Evolutionary conservation across 192 early-diverging fungal species (phyloP).

Genomic region (Coemansia pectinata): DNA sequence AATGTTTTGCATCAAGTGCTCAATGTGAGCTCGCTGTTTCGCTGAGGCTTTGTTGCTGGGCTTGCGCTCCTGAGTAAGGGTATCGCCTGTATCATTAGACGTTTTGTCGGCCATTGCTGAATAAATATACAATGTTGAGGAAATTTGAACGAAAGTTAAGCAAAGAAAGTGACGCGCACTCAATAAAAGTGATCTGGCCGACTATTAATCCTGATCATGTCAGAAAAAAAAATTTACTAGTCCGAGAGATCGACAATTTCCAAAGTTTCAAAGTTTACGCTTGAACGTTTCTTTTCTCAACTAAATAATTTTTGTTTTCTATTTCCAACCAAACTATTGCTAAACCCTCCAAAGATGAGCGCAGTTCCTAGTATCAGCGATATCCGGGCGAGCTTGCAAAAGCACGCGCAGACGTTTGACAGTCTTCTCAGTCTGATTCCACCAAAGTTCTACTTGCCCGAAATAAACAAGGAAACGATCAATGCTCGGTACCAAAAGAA

Average conservation of each 20-base stretch:
- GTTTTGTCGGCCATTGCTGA: not conserved
- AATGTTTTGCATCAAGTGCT: slow-evolving; percentile 68
- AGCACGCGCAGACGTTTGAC: slow-evolving; percentile 71
- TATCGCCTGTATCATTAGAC: not conserved
- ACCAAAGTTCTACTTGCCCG: slow-evolving; percentile 76
- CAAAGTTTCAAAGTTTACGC: not conserved
- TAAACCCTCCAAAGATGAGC: not conserved
- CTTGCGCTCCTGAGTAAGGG: not conserved
- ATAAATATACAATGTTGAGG: not conserved
- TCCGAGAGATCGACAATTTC: too few relatives aligned
- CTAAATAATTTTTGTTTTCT: not conserved
- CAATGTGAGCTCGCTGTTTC: slow-evolving; percentile 41
- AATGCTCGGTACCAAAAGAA: slow-evolving; percentile 62
- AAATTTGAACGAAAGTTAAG: not conserved
- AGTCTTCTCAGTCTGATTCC: slow-evolving; percentile 80
- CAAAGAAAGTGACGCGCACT: not conserved
- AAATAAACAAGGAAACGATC: slow-evolving; percentile 60
- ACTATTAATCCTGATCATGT: not conserved
- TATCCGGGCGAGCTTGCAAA: slow-evolving; percentile 62
- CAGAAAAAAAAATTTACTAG: not conserved
- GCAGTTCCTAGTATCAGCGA: slow-evolving; percentile 28
- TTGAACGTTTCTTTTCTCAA: not conserved
- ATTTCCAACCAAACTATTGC: not conserved
- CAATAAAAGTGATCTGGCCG: too few relatives aligned
- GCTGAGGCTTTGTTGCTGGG: slow-evolving; percentile 12